Conservation (phyloP, 2,329 filamentous ascomycete species). For the Fusarium pseudoanthophilum region DNA sequence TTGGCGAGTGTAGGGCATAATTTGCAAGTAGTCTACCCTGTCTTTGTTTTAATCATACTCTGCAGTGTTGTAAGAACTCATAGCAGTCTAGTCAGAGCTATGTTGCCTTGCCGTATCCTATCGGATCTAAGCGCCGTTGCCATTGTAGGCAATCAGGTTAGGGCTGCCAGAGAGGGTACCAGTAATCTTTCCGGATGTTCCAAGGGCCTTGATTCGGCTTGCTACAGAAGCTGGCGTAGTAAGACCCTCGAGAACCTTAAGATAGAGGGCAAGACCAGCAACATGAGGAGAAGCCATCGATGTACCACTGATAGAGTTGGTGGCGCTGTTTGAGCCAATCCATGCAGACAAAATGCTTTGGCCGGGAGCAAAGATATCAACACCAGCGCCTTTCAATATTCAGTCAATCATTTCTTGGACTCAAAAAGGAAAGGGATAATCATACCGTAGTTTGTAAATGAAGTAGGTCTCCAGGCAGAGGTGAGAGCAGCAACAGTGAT, state of each 20-base stretch:
- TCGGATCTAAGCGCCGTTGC: neutral
- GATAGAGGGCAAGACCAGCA: neutral
- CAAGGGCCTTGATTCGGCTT: neutral
- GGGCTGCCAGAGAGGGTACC: neutral
- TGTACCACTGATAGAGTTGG: neutral
- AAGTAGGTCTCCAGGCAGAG: neutral
- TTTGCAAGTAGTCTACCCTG: accelerated
- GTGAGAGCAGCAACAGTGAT: neutral
- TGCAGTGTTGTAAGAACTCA: accelerated
- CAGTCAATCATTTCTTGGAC: neutral
- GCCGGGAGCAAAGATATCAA: neutral
- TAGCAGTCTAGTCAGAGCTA: neutral
- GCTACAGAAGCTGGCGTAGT: neutral
- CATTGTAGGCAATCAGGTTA: neutral
- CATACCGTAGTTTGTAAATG: neutral
- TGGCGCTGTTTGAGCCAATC: neutral
- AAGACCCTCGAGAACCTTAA: neutral
- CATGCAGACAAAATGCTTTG: neutral
- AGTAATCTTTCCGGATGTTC: neutral
- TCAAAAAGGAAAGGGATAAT: accelerated
- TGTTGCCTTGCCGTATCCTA: accelerated
- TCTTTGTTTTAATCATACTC: neutral
- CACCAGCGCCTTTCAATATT: neutral
- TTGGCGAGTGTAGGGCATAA: neutral
- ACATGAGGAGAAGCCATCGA: neutral